Base-by-base conservation (phyloP, 441 rosid species). In the Populus hybrid region DNA sequence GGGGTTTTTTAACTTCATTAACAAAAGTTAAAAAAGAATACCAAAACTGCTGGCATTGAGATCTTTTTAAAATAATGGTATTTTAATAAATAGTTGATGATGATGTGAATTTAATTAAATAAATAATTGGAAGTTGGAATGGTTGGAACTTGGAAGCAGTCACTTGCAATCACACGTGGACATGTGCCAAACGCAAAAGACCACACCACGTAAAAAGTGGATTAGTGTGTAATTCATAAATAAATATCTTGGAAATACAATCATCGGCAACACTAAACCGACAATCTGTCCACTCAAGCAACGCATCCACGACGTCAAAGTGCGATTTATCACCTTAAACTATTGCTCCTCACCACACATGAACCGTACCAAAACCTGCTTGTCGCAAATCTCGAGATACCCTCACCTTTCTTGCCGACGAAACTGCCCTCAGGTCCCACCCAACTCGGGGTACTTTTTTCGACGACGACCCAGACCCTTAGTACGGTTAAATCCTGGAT, bases 181-280 rank as follows among this genome's bases (percentile, higher is more conserved):
- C 61, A 26, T 6, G 72, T 35, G 14, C 20, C 69, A 32, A 6
- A 6, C 7, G n/a, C 30, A 7, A 30, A 7, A 75, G 42, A 34
- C 36, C 23, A 53, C 50, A 0, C 11, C 21, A 1, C 65, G 0
- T 3, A 12, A 20, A 8, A 67, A 53, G 35, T 66, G 76, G 78
- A 34, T 82, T 61, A 72, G 72, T 79, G 24, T 14, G 66, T 32
- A 59, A 73, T 69, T 53, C 57, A 10, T 0, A 28, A 70, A 67
- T 7, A 32, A 40, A n/a, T 35, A 50, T 66, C 6, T 76, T 12
- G 73, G 72, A 46, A 76, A 68, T 7, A 11, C 67, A 5, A 69
- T 67, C 57, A 12, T 2, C 23, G 7, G 61, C 36, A 3, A 30
- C 76, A 42, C 82, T 69, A 59, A 73, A 78, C 90, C 90, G 88